Evolutionary conservation across 164 flowering plant species (phyloP).

Genomic region (Magnolia kwangsiensis): DNA sequence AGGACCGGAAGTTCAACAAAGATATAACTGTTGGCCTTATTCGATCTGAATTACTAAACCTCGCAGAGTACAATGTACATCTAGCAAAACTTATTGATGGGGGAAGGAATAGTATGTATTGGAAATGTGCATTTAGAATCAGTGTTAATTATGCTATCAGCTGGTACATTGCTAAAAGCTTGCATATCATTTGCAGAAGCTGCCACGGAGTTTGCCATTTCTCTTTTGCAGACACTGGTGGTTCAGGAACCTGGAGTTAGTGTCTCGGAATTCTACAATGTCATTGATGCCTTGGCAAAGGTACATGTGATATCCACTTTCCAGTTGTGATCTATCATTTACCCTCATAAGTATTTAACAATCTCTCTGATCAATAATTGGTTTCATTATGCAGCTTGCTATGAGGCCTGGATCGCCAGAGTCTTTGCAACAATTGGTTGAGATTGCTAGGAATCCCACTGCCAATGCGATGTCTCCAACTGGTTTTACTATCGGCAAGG

Average conservation of each 20-base stretch:
- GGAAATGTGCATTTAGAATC: neutral
- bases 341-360: neutral
- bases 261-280: constrained; percentile 76
- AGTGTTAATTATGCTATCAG: neutral
- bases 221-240: constrained; percentile 72
- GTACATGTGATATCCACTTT: constrained; percentile 23
- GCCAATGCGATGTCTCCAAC: constrained; percentile 36
- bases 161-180: constrained; percentile 9
- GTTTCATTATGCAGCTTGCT: constrained; percentile 52
- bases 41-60: constrained; percentile 70
- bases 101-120: constrained; percentile 83
- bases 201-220: constrained; percentile 83
- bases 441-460: constrained; percentile 67
- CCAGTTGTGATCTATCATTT: neutral
- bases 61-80: constrained; percentile 88
- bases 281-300: constrained; percentile 94
- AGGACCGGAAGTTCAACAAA: constrained; percentile 81
- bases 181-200: constrained; percentile 54
- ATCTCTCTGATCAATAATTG: neutral
- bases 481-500: constrained; percentile 44
- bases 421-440: constrained; percentile 78
- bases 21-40: constrained; percentile 87
- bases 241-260: constrained; percentile 58
- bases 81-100: constrained; percentile 95
- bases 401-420: constrained; percentile 88